Evolutionary conservation across 208 protist genomes (phyloP).

Genomic region (Porcisia deanei): DNA sequence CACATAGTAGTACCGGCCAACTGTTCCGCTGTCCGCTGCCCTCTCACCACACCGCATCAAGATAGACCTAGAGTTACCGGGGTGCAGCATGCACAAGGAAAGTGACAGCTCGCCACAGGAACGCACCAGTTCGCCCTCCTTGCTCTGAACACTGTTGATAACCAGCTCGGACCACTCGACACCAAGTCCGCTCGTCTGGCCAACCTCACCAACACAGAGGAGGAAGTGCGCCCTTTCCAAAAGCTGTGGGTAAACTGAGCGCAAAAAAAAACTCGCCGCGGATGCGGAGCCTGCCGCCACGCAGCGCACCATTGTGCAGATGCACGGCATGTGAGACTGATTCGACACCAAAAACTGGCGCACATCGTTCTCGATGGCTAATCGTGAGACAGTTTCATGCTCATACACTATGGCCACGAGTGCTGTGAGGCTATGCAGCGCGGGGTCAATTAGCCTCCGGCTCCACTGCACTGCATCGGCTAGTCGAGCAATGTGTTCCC

Average conservation of each 20-base stretch:
- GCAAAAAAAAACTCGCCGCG: conserved; percentile 19
- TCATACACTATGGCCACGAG: conserved; percentile 24
- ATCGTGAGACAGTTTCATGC: conserved; percentile 13
- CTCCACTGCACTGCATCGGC: conserved; percentile 26
- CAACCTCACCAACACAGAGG: conserved; percentile 44
- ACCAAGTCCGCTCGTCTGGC: conserved; percentile 23
- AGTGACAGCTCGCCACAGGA: conserved; percentile 38
- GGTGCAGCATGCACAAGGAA: conserved; percentile 41
- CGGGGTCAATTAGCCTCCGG: conserved; percentile 20
- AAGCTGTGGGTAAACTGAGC: conserved; percentile 6
- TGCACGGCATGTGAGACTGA: conserved; percentile 25
- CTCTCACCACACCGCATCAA: conserved; percentile 26
- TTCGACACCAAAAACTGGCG: conserved; percentile 16
- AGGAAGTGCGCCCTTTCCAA: conserved; percentile 11
- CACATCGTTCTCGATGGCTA: conserved; percentile 21
- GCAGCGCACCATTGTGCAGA: conserved; percentile 21
- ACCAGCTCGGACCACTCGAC: conserved; percentile 30
- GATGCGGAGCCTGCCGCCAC: conserved; percentile 10
- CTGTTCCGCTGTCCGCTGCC: conserved; percentile 17
- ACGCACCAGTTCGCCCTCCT: conserved; percentile 33
- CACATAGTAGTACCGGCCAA: conserved; percentile 46
- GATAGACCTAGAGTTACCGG: conserved; percentile 33
- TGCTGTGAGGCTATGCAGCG: conserved; percentile 15
- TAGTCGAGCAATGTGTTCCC: conserved; percentile 24
- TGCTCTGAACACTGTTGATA: conserved; percentile 37